Evolutionary conservation across 768 basidiomycete genomes (phyloP), one percentile per base, ranked within the genome.

Genomic region (Galerina marginata): DNA sequence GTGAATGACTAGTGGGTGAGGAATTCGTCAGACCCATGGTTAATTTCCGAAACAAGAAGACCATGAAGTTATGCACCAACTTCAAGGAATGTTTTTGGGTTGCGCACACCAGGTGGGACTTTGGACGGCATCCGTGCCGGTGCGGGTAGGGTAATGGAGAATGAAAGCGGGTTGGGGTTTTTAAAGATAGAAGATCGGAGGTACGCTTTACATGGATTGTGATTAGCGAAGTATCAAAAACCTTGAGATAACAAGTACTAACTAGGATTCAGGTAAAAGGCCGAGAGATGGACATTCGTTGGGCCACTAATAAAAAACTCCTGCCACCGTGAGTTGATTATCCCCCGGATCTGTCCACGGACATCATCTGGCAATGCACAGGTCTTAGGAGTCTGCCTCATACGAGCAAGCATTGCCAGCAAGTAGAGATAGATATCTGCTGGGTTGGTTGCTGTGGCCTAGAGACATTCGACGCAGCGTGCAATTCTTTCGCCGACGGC

Each of bases 371-470:
- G 69, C 10, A 69, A 48, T 6, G 29, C 46, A 9, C 43, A 59
- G 36, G 65, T 57, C 16, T 65, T 26, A 10, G 70, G 60, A 11
- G 56, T 43, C 4, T 68, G 46, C 29, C 65, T 63, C 20, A 74
- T 51, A 4, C 61, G 33, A 4, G 70, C 67, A 7, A 74, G 39
- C 11, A 75, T 55, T 2, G 75, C 76, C 5, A 78, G 68, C 74
- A 74, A 77, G 52, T 75, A 77, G 2, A 74, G 59, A 56, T 73
- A 77, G 10, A 77, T 71, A 61, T 77, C 72, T 10, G 69, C 75
- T 0, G 68, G 63, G 2, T 60, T 75, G 0, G 70, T 47, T 5
- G 63, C 39, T 7, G 64, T 58, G 0, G 74, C 72, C 59, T 78
- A 75, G 0, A 78, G 67, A 54, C 75, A 76, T 40, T 69, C 64